These are phyloP conservation scores for Somion occarium DNA, from an alignment of 1,284 basidiomycete genomes.

Conservation along the genomic window DNA sequence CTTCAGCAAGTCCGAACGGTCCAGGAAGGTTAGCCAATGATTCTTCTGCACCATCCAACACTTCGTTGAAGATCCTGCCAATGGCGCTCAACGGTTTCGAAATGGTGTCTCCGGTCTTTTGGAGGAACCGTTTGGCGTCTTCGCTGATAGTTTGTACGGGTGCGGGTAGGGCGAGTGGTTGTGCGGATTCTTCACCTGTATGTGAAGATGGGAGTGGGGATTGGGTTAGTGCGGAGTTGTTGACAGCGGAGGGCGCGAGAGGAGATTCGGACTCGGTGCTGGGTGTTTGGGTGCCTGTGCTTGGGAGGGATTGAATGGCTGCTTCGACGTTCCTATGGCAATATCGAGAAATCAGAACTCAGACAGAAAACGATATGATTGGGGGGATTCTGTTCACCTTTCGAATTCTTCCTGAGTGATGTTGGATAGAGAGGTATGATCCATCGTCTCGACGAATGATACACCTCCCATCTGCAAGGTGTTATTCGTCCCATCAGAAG, in stretches of 20 bases:
- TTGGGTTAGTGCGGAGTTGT: conserved; percentile 21
- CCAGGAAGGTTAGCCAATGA: conserved; percentile 46
- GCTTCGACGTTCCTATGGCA: conserved; percentile 68
- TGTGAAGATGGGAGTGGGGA: conserved; percentile 41
- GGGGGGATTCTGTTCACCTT: conserved; percentile 39
- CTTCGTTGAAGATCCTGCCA: conserved; percentile 80
- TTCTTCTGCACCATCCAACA: conserved; percentile 50
- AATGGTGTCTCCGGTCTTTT: conserved; percentile 85
- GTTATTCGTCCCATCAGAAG: not conserved
- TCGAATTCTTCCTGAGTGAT: conserved; percentile 95
- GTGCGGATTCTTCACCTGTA: conserved; percentile 82
- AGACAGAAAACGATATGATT: too few species aligned
- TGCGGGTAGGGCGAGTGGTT: conserved; percentile 64
- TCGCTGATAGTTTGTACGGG: conserved; percentile 60
- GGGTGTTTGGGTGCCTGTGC: conserved; percentile 51
- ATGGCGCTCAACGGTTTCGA: conserved; percentile 86
- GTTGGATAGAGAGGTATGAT: conserved; percentile 87
- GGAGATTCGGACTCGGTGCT: conserved; percentile 20
- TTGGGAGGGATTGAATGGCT: conserved; percentile 75
- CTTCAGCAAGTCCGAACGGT: conserved; percentile 58
- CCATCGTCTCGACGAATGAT: conserved; percentile 96
- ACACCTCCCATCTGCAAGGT: conserved; percentile 78
- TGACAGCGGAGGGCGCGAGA: conserved; percentile 19
- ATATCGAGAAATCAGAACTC: conserved; percentile 2
- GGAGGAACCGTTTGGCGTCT: conserved; percentile 78